These are phyloP conservation scores for Acacia melanoxylon DNA, from an alignment of 306 rosid species.

Conservation along the genomic window DNA sequence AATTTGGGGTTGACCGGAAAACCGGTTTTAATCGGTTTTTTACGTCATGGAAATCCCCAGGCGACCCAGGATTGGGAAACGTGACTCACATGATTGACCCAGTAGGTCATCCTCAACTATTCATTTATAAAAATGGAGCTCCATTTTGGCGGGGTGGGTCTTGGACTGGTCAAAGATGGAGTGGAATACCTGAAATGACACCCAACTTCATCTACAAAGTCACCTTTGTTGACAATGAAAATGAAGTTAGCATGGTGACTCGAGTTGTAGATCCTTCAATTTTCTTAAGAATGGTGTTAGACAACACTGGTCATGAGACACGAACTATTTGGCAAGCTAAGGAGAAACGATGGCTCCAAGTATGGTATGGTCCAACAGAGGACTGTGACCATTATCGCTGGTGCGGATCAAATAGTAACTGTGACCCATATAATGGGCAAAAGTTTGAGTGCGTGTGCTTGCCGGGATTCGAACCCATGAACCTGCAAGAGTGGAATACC, in stretches of 20 bases:
- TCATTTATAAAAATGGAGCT: not conserved
- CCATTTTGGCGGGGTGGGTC: constrained; percentile 31
- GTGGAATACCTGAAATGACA: constrained; percentile 33
- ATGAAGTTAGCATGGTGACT: not conserved
- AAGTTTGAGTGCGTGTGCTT: constrained; percentile 8
- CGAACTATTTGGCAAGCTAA: not conserved
- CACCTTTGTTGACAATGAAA: constrained; percentile 9
- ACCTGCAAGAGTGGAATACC: constrained; percentile 45
- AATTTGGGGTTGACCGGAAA: constrained; percentile 21
- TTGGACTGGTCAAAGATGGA: constrained; percentile 42
- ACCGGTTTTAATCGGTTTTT: constrained; percentile 18
- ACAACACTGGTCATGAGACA: not conserved
- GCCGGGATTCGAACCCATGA: constrained; percentile 43
- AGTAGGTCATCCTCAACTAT: constrained; percentile 34
- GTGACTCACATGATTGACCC: constrained; percentile 3
- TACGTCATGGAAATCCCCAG: constrained; percentile 35
- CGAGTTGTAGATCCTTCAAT: not conserved
- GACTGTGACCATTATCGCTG: constrained; percentile 32
- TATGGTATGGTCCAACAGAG: constrained; percentile 39
- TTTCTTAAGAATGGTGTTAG: not conserved
- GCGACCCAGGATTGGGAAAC: constrained; percentile 23
- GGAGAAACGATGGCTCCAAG: not conserved
- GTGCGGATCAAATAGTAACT: constrained; percentile 45
- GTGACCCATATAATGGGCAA: constrained; percentile 38
- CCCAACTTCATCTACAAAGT: constrained; percentile 1